These are phyloP conservation scores for Ascochyta rabiei DNA, from an alignment of 2,329 filamentous ascomycete genomes.

Conservation along the genomic window DNA sequence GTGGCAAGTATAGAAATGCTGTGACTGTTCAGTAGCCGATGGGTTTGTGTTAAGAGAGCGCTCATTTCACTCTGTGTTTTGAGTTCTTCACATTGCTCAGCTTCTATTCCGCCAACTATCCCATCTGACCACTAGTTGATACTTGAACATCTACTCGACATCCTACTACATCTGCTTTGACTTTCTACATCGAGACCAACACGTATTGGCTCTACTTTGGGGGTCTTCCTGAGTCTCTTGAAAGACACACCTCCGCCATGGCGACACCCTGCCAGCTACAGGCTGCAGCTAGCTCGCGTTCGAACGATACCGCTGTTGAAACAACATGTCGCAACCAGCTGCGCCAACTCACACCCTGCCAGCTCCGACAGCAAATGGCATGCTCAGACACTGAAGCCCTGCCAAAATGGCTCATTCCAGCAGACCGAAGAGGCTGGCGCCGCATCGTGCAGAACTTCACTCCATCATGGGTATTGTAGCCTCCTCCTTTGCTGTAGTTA, in stretches of 20 bases:
- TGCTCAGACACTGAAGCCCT: slow-evolving; percentile 7
- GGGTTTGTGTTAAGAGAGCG: neutral
- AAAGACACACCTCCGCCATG: neutral
- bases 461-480: slow-evolving; percentile 38
- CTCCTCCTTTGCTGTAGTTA: too few species aligned
- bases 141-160: neutral
- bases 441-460: slow-evolving; percentile 43
- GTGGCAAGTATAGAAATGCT: slow-evolving; percentile 9
- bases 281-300: slow-evolving; percentile 4
- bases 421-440: slow-evolving; percentile 36
- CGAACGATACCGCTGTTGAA: slow-evolving; percentile 11
- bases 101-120: too few species aligned
- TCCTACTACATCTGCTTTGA: neutral
- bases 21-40: slow-evolving; percentile 2
- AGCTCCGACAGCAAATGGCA: slow-evolving; percentile 9
- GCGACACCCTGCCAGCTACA: slow-evolving; percentile 5
- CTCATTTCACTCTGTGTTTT: neutral
- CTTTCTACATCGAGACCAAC: too few species aligned
- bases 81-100: too few species aligned
- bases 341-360: slow-evolving; percentile 14
- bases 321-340: slow-evolving; percentile 2
- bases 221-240: neutral
- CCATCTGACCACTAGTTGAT: neutral
- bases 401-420: slow-evolving; percentile 35
- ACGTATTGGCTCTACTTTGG: too few species aligned